Conservation (phyloP, 495 filamentous ascomycete species). For the Neurospora tetraspora region DNA sequence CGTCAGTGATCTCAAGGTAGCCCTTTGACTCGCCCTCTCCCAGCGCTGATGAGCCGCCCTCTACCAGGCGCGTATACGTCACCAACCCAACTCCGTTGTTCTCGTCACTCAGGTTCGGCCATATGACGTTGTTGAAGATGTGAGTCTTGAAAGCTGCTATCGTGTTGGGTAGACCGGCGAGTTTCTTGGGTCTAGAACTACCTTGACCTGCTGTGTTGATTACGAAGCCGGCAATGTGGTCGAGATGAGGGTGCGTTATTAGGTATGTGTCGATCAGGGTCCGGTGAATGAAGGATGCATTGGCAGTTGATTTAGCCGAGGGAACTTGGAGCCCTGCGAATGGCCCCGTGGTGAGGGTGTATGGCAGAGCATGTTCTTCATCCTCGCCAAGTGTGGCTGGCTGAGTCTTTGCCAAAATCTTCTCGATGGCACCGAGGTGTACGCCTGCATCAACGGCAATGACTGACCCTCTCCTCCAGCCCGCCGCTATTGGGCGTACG, state of each 20-base stretch:
- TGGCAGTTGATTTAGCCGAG: conserved; percentile 51
- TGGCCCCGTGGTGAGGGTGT: conserved; percentile 41
- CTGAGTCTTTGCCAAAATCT: conserved; percentile 48
- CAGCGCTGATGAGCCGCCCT: conserved; percentile 74
- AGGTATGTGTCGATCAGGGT: conserved; percentile 76
- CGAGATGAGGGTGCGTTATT: conserved; percentile 90
- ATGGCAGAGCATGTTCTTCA: conserved; percentile 17
- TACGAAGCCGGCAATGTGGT: conserved; percentile 83
- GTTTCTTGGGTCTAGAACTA: conserved; percentile 63
- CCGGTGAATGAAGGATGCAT: conserved; percentile 68
- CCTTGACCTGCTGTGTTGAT: conserved; percentile 81
- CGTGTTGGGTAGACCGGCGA: conserved; percentile 76
- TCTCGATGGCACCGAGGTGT: conserved; percentile 73
- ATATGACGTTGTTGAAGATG: conserved; percentile 95
- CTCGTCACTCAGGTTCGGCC: conserved; percentile 96
- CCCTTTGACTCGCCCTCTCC: conserved; percentile 65
- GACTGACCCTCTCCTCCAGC: conserved; percentile 70
- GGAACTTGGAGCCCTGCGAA: conserved; percentile 68
- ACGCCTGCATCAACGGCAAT: conserved; percentile 89
- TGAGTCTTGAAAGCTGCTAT: conserved; percentile 83
- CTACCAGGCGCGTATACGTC: conserved; percentile 77
- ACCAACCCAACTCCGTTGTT: conserved; percentile 87
- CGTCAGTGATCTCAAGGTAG: conserved; percentile 78
- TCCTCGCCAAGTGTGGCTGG: conserved; percentile 35
- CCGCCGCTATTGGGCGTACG: conserved; percentile 65